Evolutionary conservation across 2,329 filamentous ascomycete species (phyloP).

Genomic region (Drechslerella coelobrocha): DNA sequence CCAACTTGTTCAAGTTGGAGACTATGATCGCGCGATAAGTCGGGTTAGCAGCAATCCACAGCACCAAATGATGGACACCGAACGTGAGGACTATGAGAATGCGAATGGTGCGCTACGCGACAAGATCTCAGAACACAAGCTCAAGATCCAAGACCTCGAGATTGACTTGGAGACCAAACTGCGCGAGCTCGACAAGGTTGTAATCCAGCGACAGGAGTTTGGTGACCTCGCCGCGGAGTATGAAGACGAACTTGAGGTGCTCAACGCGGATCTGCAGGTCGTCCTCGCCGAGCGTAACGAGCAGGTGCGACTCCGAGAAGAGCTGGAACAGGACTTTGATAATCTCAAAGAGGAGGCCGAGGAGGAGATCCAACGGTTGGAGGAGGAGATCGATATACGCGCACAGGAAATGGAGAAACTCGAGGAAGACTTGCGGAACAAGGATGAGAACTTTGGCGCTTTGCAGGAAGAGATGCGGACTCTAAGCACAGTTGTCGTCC

Average conservation of each 20-base stretch:
- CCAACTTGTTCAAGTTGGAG: conserved; percentile 81
- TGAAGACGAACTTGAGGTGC: conserved; percentile 80
- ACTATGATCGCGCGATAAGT: conserved; percentile 74
- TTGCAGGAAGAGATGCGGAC: conserved; percentile 92
- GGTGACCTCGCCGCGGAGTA: conserved; percentile 68
- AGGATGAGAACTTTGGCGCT: conserved; percentile 83
- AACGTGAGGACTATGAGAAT: conserved; percentile 84
- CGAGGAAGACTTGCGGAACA: conserved; percentile 67
- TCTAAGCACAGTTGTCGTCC: conserved; percentile 83
- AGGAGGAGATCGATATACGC: conserved; percentile 68
- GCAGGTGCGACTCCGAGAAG: conserved; percentile 69
- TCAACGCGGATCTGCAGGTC: conserved; percentile 78
- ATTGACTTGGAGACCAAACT: conserved; percentile 80
- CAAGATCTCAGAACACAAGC: conserved; percentile 80
- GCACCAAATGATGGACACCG: conserved; percentile 68
- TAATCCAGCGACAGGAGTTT: conserved; percentile 60
- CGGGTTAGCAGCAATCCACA: conserved; percentile 73
- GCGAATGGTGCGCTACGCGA: conserved; percentile 84
- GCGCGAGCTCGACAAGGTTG: conserved; percentile 74
- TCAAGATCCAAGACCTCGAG: conserved; percentile 88
- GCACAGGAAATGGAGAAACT: conserved; percentile 63
- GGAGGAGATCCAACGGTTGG: conserved; percentile 70
- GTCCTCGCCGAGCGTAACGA: conserved; percentile 77
- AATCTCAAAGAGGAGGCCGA: conserved; percentile 69
- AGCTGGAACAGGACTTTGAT: conserved; percentile 68